Conservation (phyloP, 139 green algal species). For the Zygnema circumcarinatum region DNA sequence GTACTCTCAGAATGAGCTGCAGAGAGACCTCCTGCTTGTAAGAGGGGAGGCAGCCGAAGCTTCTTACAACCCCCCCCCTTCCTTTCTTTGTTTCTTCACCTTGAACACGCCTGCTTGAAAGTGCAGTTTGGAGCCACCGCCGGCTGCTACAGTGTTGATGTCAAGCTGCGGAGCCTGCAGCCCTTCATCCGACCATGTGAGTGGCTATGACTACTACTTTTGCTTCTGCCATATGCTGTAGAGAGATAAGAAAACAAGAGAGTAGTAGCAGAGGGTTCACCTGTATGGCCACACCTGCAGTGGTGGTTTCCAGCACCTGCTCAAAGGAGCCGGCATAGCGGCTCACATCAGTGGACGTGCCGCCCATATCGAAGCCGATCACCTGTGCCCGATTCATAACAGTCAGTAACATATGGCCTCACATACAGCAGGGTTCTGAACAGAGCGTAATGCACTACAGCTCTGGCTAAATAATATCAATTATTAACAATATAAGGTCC, state of each 20-base stretch:
- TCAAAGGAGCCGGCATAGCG: conserved; percentile 76
- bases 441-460: too few species aligned
- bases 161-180: conserved; percentile 91
- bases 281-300: conserved; percentile 81
- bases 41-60: not conserved
- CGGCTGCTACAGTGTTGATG: conserved; percentile 98
- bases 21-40: not conserved
- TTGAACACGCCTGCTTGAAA: conserved; percentile 63
- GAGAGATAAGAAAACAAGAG: not conserved
- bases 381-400: too few species aligned
- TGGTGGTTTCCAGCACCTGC: conserved; percentile 81
- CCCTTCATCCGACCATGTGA: too few species aligned
- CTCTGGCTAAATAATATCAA: too few species aligned
- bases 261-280: not conserved
- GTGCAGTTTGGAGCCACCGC: conserved; percentile 76
- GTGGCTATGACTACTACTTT: conserved; percentile 10
- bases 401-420: not conserved
- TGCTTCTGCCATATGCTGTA: not conserved
- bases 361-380: conserved; percentile 99
- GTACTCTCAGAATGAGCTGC: too few species aligned
- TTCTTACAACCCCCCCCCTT: conserved; percentile 6
- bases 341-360: conserved; percentile 88
- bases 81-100: too few species aligned
- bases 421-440: not conserved
- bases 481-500: too few species aligned